Base-by-base conservation (phyloP, 192 early-diverging fungal species). In the Mortierella antarctica region DNA sequence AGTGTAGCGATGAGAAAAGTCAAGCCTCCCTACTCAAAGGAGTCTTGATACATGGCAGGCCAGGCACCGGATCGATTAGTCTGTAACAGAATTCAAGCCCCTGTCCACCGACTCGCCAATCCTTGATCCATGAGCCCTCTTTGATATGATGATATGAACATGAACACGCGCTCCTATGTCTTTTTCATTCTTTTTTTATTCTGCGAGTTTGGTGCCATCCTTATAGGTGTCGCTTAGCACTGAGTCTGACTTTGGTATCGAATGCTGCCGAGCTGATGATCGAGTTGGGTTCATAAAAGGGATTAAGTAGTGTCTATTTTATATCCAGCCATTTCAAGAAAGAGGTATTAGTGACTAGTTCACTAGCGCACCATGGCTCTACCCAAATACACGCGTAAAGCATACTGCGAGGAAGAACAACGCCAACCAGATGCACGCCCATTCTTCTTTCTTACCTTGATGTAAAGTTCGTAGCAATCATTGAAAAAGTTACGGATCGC, bases 251-350 rank as follows among this genome's bases (percentile, higher is more conserved):
- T 85, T 93, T 93, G 17, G 78, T 74, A 80, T 96, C 96, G 83
- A 99, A 98, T 9, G 87, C 77, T 44, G 89, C 70, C 10, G 91
- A 93, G 40, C 87, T 91, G 31, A 99, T 96, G 7, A 93, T 84
- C n/a, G 89, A 65, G 82, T 95, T 96, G 18, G 92, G 83, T 57
- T 96, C 92, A 70, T 92, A 96, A 63, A 99, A 98, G 15, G 97
- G 96, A 83, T 97, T 99, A 82, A 96, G 73, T 50, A 98, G 65
- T 1, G 89, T 87, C 90, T 96, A 86, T 21, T 76, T 61, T 56
- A 78, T 66, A 20, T 82, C 13, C 11, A 51, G 13, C 17, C 50
- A 15, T 51, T 51, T 15, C 50, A 4, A 51, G 17, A 51, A 51
- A 17, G 11, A 51, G 1, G 17, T 51, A 51, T 15, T 15, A 51